Conservation (phyloP, 768 basidiomycete species). For the Trametes elegans region DNA sequence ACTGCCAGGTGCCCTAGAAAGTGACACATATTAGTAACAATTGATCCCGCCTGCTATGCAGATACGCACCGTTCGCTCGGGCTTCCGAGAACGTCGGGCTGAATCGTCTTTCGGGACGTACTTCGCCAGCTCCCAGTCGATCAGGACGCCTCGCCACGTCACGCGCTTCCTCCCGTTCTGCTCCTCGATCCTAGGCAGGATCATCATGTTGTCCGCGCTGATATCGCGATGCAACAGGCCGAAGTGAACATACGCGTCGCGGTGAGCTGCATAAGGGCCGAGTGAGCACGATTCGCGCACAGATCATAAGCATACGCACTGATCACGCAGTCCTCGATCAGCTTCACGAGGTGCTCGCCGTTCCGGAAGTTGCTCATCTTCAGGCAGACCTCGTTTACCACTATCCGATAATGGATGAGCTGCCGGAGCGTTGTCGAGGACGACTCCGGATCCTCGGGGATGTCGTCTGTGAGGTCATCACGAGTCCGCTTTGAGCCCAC, state of each 20-base stretch:
- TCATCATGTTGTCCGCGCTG: not conserved
- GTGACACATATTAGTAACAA: not conserved
- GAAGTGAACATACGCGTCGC: not conserved
- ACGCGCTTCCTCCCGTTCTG: not conserved
- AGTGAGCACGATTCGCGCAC: no score
- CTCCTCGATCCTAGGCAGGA: not conserved
- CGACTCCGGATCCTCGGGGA: no score
- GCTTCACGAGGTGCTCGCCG: not conserved
- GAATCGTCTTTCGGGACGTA: not conserved
- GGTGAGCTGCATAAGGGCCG: not conserved
- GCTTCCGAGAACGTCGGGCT: not conserved
- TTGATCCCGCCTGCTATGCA: not conserved
- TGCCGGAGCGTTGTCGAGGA: no score
- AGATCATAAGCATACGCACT: not conserved
- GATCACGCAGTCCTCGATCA: not conserved
- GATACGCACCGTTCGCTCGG: not conserved
- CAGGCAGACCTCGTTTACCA: no score
- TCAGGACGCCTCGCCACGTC: not conserved
- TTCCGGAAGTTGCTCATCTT: not conserved
- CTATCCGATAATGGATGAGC: no score
- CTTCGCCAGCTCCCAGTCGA: slow-evolving; percentile 3
- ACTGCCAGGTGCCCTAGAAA: slow-evolving; percentile 19
- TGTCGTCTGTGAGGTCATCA: no score
- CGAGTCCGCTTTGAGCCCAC: no score
- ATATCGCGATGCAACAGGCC: not conserved